phyloP scores from a whole-genome alignment of 768 basidiomycete species.

The Guyanaporus albipodus region DNA sequence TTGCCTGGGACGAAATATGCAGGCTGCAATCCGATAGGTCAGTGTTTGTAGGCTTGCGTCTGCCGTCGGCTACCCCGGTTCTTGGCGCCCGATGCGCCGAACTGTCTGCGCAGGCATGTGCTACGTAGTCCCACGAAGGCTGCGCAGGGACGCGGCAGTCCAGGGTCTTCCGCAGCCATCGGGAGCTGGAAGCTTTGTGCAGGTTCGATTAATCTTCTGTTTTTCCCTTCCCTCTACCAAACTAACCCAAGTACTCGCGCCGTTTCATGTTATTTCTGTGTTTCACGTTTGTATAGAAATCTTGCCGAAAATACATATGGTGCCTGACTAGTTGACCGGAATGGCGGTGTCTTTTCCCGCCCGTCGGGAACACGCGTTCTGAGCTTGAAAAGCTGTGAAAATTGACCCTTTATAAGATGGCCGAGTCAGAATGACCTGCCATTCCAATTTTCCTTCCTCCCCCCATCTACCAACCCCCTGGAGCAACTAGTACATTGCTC shows the following conservation, averaged over 20 bases:
- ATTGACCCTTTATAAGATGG: slow-evolving; percentile 25
- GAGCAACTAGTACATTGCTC: slow-evolving; percentile 23
- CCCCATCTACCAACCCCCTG: slow-evolving; percentile 15
- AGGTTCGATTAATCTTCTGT: not conserved
- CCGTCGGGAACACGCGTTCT: slow-evolving; percentile 27
- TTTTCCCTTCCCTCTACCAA: too few relatives aligned
- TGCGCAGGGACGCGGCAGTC: slow-evolving; percentile 3
- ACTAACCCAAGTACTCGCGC: too few relatives aligned
- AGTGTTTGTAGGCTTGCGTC: not conserved
- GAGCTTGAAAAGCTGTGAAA: slow-evolving; percentile 37
- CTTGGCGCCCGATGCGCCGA: slow-evolving; percentile 4
- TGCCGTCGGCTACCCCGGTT: slow-evolving; percentile 8
- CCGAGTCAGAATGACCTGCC: slow-evolving; percentile 24
- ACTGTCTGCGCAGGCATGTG: slow-evolving; percentile 1
- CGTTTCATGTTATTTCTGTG: not conserved
- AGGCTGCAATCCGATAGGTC: slow-evolving; percentile 10
- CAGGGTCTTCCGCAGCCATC: slow-evolving; percentile 16
- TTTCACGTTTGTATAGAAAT: too few relatives aligned
- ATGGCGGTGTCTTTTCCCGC: slow-evolving; percentile 22
- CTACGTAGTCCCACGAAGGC: slow-evolving; percentile 6
- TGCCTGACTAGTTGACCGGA: slow-evolving; percentile 7
- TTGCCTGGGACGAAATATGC: too few relatives aligned
- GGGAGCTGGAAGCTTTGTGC: slow-evolving; percentile 1
- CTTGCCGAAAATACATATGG: too few relatives aligned
- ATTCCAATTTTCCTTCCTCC: slow-evolving; percentile 11